These are phyloP conservation scores for Sechiopsis laciniata DNA, from an alignment of 306 rosid genomes.

Conservation along the genomic window DNA sequence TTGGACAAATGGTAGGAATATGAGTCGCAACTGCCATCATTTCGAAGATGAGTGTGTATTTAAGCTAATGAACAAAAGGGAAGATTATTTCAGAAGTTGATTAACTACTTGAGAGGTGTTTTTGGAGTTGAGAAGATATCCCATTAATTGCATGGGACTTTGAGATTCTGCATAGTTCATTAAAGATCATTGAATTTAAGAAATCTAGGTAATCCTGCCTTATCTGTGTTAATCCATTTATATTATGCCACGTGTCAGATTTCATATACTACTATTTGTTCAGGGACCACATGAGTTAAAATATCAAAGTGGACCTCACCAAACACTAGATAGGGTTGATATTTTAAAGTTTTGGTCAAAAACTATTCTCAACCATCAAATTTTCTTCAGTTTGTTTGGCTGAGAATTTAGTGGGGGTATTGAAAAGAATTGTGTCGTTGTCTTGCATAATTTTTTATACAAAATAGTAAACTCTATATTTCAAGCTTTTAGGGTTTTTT, in stretches of 20 bases:
- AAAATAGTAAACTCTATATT: background rate
- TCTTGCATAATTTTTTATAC: background rate
- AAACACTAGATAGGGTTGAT: background rate
- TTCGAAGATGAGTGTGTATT: constrained; percentile 28
- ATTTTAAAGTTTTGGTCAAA: background rate
- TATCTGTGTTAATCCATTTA: constrained; percentile 31
- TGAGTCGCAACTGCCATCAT: constrained; percentile 49
- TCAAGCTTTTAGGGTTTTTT: background rate
- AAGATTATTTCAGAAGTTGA: background rate
- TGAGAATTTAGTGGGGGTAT: background rate
- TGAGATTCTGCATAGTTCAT: background rate
- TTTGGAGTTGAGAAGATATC: background rate
- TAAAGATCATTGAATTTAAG: background rate
- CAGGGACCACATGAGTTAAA: background rate
- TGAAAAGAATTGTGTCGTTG: background rate
- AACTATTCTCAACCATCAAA: background rate
- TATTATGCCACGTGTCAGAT: constrained; percentile 16
- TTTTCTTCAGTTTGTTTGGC: background rate
- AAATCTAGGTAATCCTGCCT: constrained; percentile 21
- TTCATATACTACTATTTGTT: background rate
- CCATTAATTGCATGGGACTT: background rate
- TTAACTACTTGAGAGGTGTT: background rate
- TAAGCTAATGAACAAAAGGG: background rate
- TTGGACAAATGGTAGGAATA: constrained; percentile 35
- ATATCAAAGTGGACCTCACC: background rate